Evolutionary conservation across 2,329 filamentous ascomycete species (phyloP).

Genomic region (Pseudophaeomoniella oleicola): DNA sequence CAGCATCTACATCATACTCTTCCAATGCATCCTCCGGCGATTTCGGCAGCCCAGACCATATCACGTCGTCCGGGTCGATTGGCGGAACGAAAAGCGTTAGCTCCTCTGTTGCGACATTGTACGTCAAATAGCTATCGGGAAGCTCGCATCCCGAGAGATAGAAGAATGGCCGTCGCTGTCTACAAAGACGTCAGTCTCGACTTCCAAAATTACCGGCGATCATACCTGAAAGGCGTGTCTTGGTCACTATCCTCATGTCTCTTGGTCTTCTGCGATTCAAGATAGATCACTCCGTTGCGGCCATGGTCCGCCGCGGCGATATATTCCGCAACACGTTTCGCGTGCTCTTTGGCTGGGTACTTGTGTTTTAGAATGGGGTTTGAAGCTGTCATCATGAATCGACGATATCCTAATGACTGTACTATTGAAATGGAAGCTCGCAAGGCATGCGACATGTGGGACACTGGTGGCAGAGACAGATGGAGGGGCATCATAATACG

Average conservation of each 20-base stretch:
- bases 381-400: slow-evolving; percentile 13
- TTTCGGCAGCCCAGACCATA: slow-evolving; percentile 84
- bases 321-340: slow-evolving; percentile 65
- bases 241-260: slow-evolving; percentile 85
- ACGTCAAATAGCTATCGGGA: slow-evolving; percentile 65
- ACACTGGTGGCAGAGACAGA: too few relatives aligned
- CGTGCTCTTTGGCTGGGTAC: slow-evolving; percentile 78
- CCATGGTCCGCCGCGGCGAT: slow-evolving; percentile 54
- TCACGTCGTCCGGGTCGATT: slow-evolving; percentile 70
- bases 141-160: slow-evolving; percentile 80
- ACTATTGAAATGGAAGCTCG: neutral
- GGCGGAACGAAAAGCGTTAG: slow-evolving; percentile 85
- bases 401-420: neutral
- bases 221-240: slow-evolving; percentile 61
- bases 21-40: slow-evolving; percentile 58
- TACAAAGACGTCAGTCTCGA: slow-evolving; percentile 17
- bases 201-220: slow-evolving; percentile 3
- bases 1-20: slow-evolving; percentile 69
- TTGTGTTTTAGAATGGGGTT: slow-evolving; percentile 35
- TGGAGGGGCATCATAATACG: too few relatives aligned
- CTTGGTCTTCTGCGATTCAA: slow-evolving; percentile 70
- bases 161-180: slow-evolving; percentile 85
- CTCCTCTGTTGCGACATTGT: slow-evolving; percentile 59
- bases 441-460: neutral
- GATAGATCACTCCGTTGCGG: slow-evolving; percentile 61